Percentiles rank a stretch among this genome's conserved stretches.
phyloP scores from a whole-genome alignment of 1,139 yeast genomes.

The Magnusiomyces suaveolens region DNA sequence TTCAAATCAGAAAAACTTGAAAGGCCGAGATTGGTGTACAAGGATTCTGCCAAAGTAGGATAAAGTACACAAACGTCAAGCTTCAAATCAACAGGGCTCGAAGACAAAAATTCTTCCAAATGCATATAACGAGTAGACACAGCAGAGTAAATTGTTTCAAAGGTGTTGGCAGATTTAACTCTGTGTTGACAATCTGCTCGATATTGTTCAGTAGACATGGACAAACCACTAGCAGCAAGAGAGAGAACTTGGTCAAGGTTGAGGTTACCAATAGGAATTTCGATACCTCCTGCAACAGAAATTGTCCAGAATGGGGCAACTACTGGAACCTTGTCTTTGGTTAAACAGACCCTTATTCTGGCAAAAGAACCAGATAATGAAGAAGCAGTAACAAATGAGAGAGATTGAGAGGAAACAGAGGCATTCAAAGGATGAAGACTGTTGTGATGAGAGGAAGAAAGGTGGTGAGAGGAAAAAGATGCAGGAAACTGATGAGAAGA shows the following conservation, averaged over 20 bases:
- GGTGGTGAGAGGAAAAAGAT: constrained; percentile 8
- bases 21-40: constrained; percentile 39
- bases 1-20: constrained; percentile 45
- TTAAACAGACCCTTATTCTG: constrained; percentile 57
- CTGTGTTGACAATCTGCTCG: constrained; percentile 20
- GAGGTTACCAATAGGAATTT: constrained; percentile 41
- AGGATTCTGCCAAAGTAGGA: constrained; percentile 64
- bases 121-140: constrained; percentile 43
- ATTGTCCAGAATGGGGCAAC: constrained; percentile 67
- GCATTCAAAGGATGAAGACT: neutral
- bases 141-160: constrained; percentile 27
- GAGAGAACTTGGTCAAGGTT: constrained; percentile 36
- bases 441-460: neutral
- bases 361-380: constrained; percentile 77
- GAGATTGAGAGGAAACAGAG: constrained; percentile 30
- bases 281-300: constrained; percentile 44
- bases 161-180: constrained; percentile 28
- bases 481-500: constrained; percentile 1
- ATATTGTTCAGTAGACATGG: neutral
- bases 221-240: constrained; percentile 15
- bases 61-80: constrained; percentile 70
- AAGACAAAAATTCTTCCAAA: constrained; percentile 48
- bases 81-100: constrained; percentile 50
- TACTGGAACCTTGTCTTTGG: constrained; percentile 79
- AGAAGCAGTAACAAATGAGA: constrained; percentile 84